Base-by-base conservation (phyloP, 257 asterid genomes). In the Solanum sejunctum region DNA sequence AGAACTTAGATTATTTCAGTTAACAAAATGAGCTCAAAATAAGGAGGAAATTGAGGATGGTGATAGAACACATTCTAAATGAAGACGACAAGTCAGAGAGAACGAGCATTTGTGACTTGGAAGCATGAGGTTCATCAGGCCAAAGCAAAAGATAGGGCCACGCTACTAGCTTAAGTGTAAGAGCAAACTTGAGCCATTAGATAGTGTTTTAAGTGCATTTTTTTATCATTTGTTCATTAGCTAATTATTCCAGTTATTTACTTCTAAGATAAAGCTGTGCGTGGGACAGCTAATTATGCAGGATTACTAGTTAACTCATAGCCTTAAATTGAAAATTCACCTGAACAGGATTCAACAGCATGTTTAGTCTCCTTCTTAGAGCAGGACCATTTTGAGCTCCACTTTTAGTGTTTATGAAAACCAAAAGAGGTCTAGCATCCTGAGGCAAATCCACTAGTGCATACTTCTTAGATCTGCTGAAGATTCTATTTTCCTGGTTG, bases 311-410 rank as follows among this genome's bases (percentile, higher is more conserved):
- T 17, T 51, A 26, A 52, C 10, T 54, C 13, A 5, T 51, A 18
- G 23, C 49, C 23, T 26, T 51, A 9, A 78, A 78, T 78, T 82
- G 87, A 71, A 84, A 75, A 32, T 80, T 79, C 89, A 93, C 98
- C 98, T 94, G 98, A 77, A 91, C 90, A 85, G 98, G 98, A 83
- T 94, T 94, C 89, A 93, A 87, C 83, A 94, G 90, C 95, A 91
- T 90, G 89, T 92, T 93, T 90, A 94, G 87, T 87, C 95, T 90
- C 87, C 96, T 90, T 55, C 91, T 89, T 85, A 94, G 92, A 86
- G 91, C 78, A 84, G 90, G 92, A 85, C 98, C 98, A 78, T 91
- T 94, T 87, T 91, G 96, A 18, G 95, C 96, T 82, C 98, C 98
- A 87, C 98, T 94, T 89, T 91, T 94, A 73, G 92, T 90, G 88